Conservation (phyloP, 1,284 basidiomycete species). For the Leccinum olivaceoglutinosum region DNA sequence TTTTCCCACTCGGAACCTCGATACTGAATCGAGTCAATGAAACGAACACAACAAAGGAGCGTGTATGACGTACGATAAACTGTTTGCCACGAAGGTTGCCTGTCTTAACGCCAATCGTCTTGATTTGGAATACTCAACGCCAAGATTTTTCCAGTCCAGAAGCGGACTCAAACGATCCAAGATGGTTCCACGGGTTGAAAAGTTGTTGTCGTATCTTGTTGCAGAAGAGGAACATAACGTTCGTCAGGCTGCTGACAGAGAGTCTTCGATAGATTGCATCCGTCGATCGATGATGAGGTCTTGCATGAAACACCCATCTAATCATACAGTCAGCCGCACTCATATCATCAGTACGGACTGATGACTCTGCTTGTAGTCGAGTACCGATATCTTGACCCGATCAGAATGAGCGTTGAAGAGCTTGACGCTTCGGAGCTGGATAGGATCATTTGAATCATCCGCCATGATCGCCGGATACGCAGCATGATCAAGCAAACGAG, state of each 20-base stretch:
- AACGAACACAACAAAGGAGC: no score
- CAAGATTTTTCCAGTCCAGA: slow-evolving; percentile 97
- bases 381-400: slow-evolving; percentile 90
- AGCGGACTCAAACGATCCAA: slow-evolving; percentile 91
- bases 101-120: slow-evolving; percentile 87
- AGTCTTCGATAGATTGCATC: slow-evolving; percentile 86
- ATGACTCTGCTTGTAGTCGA: slow-evolving; percentile 86
- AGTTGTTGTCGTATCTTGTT: slow-evolving; percentile 91
- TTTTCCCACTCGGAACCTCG: no score
- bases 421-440: slow-evolving; percentile 88
- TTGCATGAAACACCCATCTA: slow-evolving; percentile 99
- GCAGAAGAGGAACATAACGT: slow-evolving; percentile 77
- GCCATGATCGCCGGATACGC: slow-evolving; percentile 93
- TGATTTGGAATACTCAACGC: slow-evolving; percentile 95
- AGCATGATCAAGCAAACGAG: slow-evolving; percentile 89
- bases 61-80: no score
- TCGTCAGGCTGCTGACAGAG: slow-evolving; percentile 69
- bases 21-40: no score
- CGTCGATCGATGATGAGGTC: slow-evolving; percentile 95
- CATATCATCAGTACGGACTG: slow-evolving; percentile 1
- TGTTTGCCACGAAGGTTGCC: slow-evolving; percentile 35
- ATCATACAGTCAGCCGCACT: slow-evolving; percentile 12
- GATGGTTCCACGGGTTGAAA: slow-evolving; percentile 95
- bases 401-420: slow-evolving; percentile 84
- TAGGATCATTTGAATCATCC: slow-evolving; percentile 88